These are phyloP conservation scores for Blastobotrys chiropterorum DNA, from an alignment of 805 yeast species.

Conservation along the genomic window DNA sequence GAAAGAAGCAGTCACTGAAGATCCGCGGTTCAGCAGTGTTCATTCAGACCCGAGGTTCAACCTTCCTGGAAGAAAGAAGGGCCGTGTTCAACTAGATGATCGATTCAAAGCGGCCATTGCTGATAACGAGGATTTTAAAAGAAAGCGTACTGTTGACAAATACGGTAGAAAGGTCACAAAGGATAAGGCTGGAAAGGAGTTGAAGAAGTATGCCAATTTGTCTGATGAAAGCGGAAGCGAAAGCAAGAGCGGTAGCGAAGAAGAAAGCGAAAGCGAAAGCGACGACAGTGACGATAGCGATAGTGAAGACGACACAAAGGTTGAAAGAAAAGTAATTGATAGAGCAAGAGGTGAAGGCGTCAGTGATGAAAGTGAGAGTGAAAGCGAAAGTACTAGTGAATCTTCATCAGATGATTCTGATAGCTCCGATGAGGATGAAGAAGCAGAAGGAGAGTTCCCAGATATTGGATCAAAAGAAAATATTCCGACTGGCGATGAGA, in stretches of 20 bases:
- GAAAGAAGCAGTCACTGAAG: slow-evolving; percentile 41
- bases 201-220: slow-evolving; percentile 61
- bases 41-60: slow-evolving; percentile 86
- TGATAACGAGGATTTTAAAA: slow-evolving; percentile 51
- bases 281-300: slow-evolving; percentile 2
- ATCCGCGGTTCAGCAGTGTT: slow-evolving; percentile 71
- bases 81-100: slow-evolving; percentile 75
- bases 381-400: slow-evolving; percentile 10
- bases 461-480: slow-evolving; percentile 21
- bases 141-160: slow-evolving; percentile 62
- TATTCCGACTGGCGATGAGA: slow-evolving; percentile 85
- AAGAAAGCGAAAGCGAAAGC: slow-evolving; percentile 17
- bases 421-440: slow-evolving; percentile 10
- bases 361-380: slow-evolving; percentile 21
- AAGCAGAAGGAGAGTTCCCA: slow-evolving; percentile 14
- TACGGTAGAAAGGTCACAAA: slow-evolving; percentile 71
- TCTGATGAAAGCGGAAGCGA: slow-evolving; percentile 35
- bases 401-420: slow-evolving; percentile 13
- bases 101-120: slow-evolving; percentile 70
- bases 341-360: slow-evolving; percentile 35
- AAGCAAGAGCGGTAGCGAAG: slow-evolving; percentile 6
- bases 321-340: slow-evolving; percentile 18
- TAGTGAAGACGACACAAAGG: slow-evolving; percentile 10
- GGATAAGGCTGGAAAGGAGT: slow-evolving; percentile 41
- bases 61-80: slow-evolving; percentile 59